phyloP scores from a whole-genome alignment of 768 basidiomycete genomes.

The Tulasnella sp. region DNA sequence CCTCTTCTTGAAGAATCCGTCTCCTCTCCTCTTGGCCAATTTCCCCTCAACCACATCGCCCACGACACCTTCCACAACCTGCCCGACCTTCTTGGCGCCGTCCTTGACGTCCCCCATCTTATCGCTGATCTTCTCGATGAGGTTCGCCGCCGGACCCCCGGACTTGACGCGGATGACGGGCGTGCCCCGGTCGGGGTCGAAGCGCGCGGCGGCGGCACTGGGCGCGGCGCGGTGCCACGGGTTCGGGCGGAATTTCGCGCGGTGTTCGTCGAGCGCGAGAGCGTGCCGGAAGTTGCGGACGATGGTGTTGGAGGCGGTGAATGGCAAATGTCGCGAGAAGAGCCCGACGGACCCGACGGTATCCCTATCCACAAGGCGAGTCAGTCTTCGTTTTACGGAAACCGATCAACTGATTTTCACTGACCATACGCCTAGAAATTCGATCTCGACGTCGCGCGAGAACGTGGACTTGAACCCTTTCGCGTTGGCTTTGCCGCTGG shows the following conservation, averaged over 20 bases:
- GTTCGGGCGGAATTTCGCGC: constrained; percentile 54
- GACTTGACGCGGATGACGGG: background rate
- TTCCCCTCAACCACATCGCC: background rate
- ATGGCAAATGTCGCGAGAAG: constrained; percentile 17
- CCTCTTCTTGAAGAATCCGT: background rate
- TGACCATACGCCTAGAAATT: constrained; percentile 14
- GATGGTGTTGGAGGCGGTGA: constrained; percentile 16
- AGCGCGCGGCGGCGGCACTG: background rate
- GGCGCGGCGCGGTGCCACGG: constrained; percentile 35
- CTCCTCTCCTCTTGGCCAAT: background rate
- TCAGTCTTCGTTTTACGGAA: background rate
- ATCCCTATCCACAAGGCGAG: constrained; percentile 7
- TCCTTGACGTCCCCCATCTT: background rate
- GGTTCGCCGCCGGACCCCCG: background rate
- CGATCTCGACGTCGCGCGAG: constrained; percentile 10
- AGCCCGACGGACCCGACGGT: constrained; percentile 20
- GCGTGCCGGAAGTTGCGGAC: constrained; percentile 19
- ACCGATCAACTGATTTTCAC: background rate
- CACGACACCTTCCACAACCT: background rate
- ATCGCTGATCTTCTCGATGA: background rate
- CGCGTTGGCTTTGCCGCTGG: background rate
- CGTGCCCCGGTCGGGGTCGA: constrained; percentile 2
- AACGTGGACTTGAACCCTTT: constrained; percentile 12
- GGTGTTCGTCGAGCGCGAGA: constrained; percentile 34
- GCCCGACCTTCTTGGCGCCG: background rate